Base-by-base conservation (phyloP, 345 rosid genomes). In the Pistacia vera region DNA sequence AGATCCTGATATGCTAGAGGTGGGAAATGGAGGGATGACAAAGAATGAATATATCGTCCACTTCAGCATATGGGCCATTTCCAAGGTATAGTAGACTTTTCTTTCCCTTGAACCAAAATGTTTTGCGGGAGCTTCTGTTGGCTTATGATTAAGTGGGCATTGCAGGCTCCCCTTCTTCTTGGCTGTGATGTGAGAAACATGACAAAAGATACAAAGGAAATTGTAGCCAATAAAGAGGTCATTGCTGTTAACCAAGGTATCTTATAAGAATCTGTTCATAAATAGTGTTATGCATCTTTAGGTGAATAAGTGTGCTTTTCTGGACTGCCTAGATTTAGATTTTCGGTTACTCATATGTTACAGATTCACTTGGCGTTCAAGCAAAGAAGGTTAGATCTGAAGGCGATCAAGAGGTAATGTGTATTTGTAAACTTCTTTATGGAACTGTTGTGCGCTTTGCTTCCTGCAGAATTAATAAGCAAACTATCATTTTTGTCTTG, bases 1-100 rank as follows among this genome's bases (percentile, higher is more conserved):
- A 95, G 99, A 96, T 77, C 97, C 99, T 65, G 99, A 96, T 85
- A 96, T 96, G 99, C 97, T 96, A 69, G 99, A 96, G 85, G 91
- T 96, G 7, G 99, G 98, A 4, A 96, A 96, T 81, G 98, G 99
- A 79, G 97, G 99, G 75, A 94, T 96, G 98, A 90, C 90, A 0
- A 86, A 83, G 72, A 82, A 89, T 35, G 99, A 96, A 77, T 96
- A 96, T 78, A 83, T 83, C 57, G 98, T 89, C 62, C 98, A 93
- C 83, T 93, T 91, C 74, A 96, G 97, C 81, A 80, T 96, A 61
- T 96, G 99, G 98, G 95, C 97, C 61, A 91, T 93, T 78, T 91
- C 99, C 71, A 93, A 93, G 97, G 98, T 88, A 75, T 30, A 0
- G 2, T 81, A 49, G n/a, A 63, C 22, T 65, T 33, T 59, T 30